Percentiles rank a stretch among this genome's conserved stretches.
Evolutionary conservation across 768 basidiomycete species (phyloP).

Genomic region (Pilatotrama ljubarskyi): DNA sequence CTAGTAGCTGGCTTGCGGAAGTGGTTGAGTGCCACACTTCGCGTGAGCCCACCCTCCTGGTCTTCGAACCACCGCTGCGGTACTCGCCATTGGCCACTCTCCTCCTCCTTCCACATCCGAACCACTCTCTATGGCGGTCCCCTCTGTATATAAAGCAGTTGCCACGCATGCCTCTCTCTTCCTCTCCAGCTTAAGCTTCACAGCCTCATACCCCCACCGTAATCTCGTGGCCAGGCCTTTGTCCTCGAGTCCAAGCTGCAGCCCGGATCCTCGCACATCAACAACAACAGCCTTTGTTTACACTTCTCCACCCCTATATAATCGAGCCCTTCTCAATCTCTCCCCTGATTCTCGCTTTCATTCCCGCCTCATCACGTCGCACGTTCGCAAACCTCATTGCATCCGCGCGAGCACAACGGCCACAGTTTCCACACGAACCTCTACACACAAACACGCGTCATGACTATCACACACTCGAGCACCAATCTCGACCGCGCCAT

Average conservation of each 20-base stretch:
- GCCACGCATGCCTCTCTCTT: neutral
- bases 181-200: neutral
- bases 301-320: neutral
- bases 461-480: neutral
- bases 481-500: slow-evolving; percentile 17
- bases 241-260: neutral
- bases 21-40: no score
- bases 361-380: neutral
- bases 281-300: slow-evolving; percentile 9
- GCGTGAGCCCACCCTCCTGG: neutral
- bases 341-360: neutral
- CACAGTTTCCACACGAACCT: neutral
- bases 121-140: no score
- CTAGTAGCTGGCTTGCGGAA: neutral
- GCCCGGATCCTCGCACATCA: neutral
- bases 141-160: neutral
- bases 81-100: slow-evolving; percentile 1
- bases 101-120: neutral
- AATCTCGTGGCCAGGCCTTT: slow-evolving; percentile 11
- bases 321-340: neutral
- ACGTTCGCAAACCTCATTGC: neutral
- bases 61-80: slow-evolving; percentile 8
- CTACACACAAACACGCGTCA: neutral
- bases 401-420: neutral
- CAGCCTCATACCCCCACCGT: neutral